These are phyloP conservation scores for Aspergillus bombycis DNA, from an alignment of 2,329 filamentous ascomycete species.

Conservation along the genomic window DNA sequence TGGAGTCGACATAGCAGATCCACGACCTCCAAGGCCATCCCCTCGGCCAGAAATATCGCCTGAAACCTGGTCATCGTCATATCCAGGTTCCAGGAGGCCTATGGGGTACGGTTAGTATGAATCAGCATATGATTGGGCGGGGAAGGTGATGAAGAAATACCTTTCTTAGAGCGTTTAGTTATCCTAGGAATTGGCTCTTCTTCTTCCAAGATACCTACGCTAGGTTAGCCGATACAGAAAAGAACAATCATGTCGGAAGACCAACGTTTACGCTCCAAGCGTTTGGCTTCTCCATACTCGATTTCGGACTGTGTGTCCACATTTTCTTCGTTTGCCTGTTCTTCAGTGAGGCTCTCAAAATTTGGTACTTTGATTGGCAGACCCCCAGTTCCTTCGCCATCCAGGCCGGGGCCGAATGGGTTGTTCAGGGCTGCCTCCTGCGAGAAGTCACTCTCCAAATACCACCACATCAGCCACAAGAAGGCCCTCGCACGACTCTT, in stretches of 20 bases:
- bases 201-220: constrained; percentile 50
- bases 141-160: constrained; percentile 25
- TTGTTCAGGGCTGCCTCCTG: constrained; percentile 86
- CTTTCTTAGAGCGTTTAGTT: constrained; percentile 50
- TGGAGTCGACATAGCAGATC: constrained; percentile 41
- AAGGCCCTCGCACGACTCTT: constrained; percentile 83
- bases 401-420: constrained; percentile 71
- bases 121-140: background rate
- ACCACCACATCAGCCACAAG: constrained; percentile 99
- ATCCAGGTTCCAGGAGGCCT: constrained; percentile 28
- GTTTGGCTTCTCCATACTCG: constrained; percentile 53
- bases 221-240: constrained; percentile 14
- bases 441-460: constrained; percentile 93
- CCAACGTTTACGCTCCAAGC: constrained; percentile 51
- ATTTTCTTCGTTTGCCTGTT: constrained; percentile 55
- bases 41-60: constrained; percentile 24
- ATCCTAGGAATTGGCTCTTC: constrained; percentile 50
- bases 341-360: constrained; percentile 52
- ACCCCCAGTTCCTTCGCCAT: constrained; percentile 46
- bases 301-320: constrained; percentile 53
- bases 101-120: background rate
- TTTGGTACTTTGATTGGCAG: constrained; percentile 52
- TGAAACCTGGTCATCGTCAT: constrained; percentile 39
- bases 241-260: constrained; percentile 2
- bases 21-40: constrained; percentile 24